These are phyloP conservation scores for Oryza nivara DNA, from an alignment of 176 grass and related monocot species.

Conservation along the genomic window DNA sequence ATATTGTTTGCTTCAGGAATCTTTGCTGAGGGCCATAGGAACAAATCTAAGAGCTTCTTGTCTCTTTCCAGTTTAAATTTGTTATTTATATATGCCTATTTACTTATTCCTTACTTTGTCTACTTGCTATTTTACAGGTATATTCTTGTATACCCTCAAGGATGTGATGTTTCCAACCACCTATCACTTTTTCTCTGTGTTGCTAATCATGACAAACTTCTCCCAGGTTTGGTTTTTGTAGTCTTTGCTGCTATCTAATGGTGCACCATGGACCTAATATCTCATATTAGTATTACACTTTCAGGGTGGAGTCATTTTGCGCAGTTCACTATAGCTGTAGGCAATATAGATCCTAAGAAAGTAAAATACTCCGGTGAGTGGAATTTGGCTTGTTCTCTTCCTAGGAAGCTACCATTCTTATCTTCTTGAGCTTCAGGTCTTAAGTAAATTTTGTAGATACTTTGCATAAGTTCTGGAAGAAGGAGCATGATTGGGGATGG, in stretches of 20 bases:
- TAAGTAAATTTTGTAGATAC: constrained; percentile 84
- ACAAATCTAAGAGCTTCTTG: constrained; percentile 11
- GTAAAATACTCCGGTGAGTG: constrained; percentile 92
- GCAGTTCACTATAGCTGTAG: constrained; percentile 97
- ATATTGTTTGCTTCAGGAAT: constrained; percentile 18
- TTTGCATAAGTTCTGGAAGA: constrained; percentile 98
- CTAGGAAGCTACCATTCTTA: constrained; percentile 31
- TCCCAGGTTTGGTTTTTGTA: constrained; percentile 75
- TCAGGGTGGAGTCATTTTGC: constrained; percentile 98
- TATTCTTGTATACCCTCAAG: constrained; percentile 98
- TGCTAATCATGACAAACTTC: constrained; percentile 94
- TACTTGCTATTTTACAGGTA: constrained; percentile 70
- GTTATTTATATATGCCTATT: not conserved
- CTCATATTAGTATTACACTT: constrained; percentile 34
- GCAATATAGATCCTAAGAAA: constrained; percentile 97
- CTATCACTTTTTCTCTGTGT: constrained; percentile 97
- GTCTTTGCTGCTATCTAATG: constrained; percentile 31
- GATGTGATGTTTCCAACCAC: constrained; percentile 97
- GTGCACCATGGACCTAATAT: constrained; percentile 12
- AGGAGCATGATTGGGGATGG: constrained; percentile 99
- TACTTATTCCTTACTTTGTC: constrained; percentile 10
- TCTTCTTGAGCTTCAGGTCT: constrained; percentile 27
- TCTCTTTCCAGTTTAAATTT: constrained; percentile 30
- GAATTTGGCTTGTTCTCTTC: constrained; percentile 39
- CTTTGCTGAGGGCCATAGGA: not conserved